phyloP scores from a whole-genome alignment of 2,329 filamentous ascomycete species.

The Meredithiella fracta region DNA sequence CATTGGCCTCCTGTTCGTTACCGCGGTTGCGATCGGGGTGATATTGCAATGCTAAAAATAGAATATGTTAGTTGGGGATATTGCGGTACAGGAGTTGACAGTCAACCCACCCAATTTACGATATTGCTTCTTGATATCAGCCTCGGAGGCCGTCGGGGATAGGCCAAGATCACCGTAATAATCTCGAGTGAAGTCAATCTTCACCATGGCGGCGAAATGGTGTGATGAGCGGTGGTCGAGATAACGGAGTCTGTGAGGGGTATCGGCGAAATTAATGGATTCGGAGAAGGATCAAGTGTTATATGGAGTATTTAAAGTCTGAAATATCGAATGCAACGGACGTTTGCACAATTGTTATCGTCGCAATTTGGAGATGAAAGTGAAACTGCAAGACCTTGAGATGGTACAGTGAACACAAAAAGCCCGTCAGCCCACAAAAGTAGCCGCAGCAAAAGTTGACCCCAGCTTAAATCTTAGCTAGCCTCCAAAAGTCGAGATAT shows the following conservation, averaged over 20 bases:
- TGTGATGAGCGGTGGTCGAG: neutral
- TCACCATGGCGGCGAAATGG: constrained; percentile 10
- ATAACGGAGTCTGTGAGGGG: too few relatives aligned
- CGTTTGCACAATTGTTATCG: neutral
- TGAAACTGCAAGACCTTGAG: too few relatives aligned
- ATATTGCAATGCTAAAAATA: constrained; percentile 54
- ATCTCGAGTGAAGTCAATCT: constrained; percentile 36
- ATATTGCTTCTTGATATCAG: constrained; percentile 75
- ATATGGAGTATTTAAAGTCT: too few relatives aligned
- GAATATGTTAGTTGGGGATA: neutral
- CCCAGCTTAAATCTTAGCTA: neutral
- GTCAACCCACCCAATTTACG: constrained; percentile 52
- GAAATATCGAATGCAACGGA: too few relatives aligned
- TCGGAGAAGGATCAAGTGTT: too few relatives aligned
- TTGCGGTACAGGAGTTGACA: constrained; percentile 2
- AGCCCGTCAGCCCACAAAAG: neutral
- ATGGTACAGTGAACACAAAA: neutral
- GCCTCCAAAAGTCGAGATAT: neutral
- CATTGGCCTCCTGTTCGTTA: constrained; percentile 59
- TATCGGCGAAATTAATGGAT: too few relatives aligned
- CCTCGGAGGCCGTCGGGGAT: constrained; percentile 45
- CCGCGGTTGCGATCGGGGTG: constrained; percentile 84
- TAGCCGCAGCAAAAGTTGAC: neutral
- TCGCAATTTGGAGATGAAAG: neutral
- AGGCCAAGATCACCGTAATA: constrained; percentile 78